A percentile compares a stretch with the other conserved stretches of the same genome.
Evolutionary conservation across 1,139 yeast genomes (phyloP).

Genomic region (Pichia sp.): DNA sequence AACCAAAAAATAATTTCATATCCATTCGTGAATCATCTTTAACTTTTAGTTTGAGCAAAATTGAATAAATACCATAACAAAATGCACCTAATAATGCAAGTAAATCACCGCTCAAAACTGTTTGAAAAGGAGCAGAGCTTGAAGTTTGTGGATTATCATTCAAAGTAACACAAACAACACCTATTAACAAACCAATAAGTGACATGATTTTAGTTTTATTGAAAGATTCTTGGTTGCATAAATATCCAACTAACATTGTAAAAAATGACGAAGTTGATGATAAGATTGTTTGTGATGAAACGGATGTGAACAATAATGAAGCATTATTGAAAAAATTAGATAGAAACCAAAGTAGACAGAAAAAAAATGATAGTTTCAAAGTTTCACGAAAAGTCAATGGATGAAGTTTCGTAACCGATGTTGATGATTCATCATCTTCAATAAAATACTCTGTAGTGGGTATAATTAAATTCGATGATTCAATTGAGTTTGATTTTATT

Average conservation of each 20-base stretch:
- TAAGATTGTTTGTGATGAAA: constrained; percentile 86
- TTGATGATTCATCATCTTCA: not conserved
- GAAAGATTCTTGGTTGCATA: constrained; percentile 64
- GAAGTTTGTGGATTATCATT: constrained; percentile 26
- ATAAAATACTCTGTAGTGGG: not conserved
- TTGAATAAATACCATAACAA: constrained; percentile 87
- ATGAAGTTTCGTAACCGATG: constrained; percentile 1
- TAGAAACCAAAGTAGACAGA: constrained; percentile 80
- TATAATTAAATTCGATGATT: constrained; percentile 1
- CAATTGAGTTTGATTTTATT: not conserved
- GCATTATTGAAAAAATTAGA: constrained; percentile 89
- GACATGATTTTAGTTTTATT: constrained; percentile 49
- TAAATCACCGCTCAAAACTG: constrained; percentile 62
- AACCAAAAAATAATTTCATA: constrained; percentile 86
- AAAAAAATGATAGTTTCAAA: constrained; percentile 62
- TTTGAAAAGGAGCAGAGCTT: constrained; percentile 18
- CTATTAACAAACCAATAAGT: constrained; percentile 59
- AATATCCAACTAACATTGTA: constrained; percentile 76
- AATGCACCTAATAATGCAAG: constrained; percentile 80
- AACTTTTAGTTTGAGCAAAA: constrained; percentile 67
- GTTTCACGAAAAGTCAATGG: constrained; percentile 42
- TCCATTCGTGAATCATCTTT: constrained; percentile 68
- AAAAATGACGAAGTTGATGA: constrained; percentile 91
- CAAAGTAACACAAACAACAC: constrained; percentile 70
- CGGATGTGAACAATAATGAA: constrained; percentile 79